Evolutionary conservation across 2,329 filamentous ascomycete genomes (phyloP), one percentile per base, ranked within the genome.

Genomic region (Diaporthe longicolla): DNA sequence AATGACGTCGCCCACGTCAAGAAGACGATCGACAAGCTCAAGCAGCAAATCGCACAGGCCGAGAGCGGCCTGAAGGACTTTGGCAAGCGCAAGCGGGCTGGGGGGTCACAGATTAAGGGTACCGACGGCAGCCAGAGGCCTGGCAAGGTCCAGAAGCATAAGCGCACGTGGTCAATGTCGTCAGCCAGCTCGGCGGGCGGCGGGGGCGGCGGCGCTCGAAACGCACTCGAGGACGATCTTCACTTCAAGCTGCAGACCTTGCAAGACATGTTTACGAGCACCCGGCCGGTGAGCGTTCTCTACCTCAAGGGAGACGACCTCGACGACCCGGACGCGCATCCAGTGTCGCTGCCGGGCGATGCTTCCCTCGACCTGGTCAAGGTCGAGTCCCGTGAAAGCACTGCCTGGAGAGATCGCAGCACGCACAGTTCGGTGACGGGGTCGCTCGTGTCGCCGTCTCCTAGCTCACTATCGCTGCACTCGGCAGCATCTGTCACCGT

Each of bases 1-100:
- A 98, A 98, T 80, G 96, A 98, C 78, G 90, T 98, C 11, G 94
- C 94, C 0, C 96, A 98, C 79, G 94, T 98, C 77, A 97, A 97
- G 83, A 98, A 98, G 85, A 94, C 93, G 0, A 98, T 98, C 78
- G 96, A 98, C 80, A 98, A 98, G 84, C 86, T 98, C 61, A 97
- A 97, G 83, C 95, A 98, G 80, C 96, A 98, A 80, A 97, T 98
- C 75, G 88, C 93, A 0, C 95, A 98, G 80, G 89, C 90, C 0
- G 91, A 93, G 79, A 91, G 87, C 68, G 91, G 91, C 0, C 86
- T 92, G 79, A 93, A 93, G 79, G 91, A 93, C 76, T 91, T 90
- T 76, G 87, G 89, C 58, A 93, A 93, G 81, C 86, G 91, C 71
- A 93, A 93, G 82, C 85, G 90, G 58, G 84, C 88, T 10, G 87